Evolutionary conservation across 148 eudicot genomes (phyloP).

Genomic region (Dysphania ambrosioides): DNA sequence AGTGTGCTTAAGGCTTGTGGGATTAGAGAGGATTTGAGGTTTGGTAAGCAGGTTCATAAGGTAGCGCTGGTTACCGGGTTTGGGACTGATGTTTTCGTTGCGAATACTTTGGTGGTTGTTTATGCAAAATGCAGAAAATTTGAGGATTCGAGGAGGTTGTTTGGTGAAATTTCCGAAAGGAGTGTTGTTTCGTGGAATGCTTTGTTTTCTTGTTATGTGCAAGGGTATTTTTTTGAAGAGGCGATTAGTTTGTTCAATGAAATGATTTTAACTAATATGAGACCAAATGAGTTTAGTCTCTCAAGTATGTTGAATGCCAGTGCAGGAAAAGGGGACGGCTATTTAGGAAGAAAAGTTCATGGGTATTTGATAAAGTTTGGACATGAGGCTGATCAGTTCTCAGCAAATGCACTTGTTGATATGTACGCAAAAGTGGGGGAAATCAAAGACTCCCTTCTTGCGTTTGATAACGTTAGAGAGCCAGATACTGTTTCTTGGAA

Average conservation of each 20-base stretch:
- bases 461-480: conserved; percentile 37
- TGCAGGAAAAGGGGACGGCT: conserved; percentile 43
- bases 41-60: conserved; percentile 64
- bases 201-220: conserved; percentile 54
- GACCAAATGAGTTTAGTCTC: conserved; percentile 63
- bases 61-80: conserved; percentile 54
- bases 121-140: conserved; percentile 59
- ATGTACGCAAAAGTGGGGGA: conserved; percentile 67
- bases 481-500: conserved; percentile 81
- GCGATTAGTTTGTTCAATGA: conserved; percentile 56
- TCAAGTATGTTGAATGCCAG: conserved; percentile 65
- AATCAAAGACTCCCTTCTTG: conserved; percentile 36
- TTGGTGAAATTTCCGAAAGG: conserved; percentile 58
- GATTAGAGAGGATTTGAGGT: conserved; percentile 42
- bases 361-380: conserved; percentile 63
- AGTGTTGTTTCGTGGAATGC: conserved; percentile 79
- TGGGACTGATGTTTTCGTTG: conserved; percentile 57
- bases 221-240: conserved; percentile 41
- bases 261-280: conserved; percentile 51
- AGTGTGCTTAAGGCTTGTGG: conserved; percentile 77
- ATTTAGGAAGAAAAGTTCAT: conserved; percentile 53
- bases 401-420: conserved; percentile 63
- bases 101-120: conserved; percentile 62
- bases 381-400: conserved; percentile 55
- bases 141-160: conserved; percentile 53